Evolutionary conservation across 2,329 filamentous ascomycete species (phyloP), one percentile per base, ranked within the genome.

Genomic region (Lasiodiplodia citricola): DNA sequence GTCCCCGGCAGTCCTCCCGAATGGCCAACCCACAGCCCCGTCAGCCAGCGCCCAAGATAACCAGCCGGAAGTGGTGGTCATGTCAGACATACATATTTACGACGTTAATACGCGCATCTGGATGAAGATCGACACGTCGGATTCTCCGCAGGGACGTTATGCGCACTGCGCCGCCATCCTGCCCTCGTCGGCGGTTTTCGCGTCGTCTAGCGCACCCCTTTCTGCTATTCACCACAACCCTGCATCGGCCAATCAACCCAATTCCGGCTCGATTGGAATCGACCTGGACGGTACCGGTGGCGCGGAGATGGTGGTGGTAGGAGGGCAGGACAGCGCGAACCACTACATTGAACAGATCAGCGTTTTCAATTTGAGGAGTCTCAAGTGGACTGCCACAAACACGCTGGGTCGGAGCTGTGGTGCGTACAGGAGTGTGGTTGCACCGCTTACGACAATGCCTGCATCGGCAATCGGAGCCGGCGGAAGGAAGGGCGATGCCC

Each of bases 321-420:
- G 96, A 70, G 96, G 96, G 0, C 96, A 99, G 80, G 96, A 99
- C 76, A 96, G 92, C 66, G 91, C 91, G n/a, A 99, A 99, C 79
- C 94, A 97, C 79, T 99, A 99, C 77, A 99, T 99, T 73, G 95
- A 99, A 80, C 94, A 99, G 80, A 96, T 99, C 72, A 98, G 94
- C 77, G 93, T 99, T 2, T 99, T 99, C 84, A 99, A 99, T 75
- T 84, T 99, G 31, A 89, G 96, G 60, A 97, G 93, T 78, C 83
- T 98, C 70, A 97, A 96, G 81, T 99, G 96, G 96, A 97, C 93
- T 1, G 93, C 92, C 21, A 97, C 94, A 1, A 92, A 93, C 71
- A 86, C 90, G 1, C 85, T 98, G 56, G 94, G 94, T 63, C 93
- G 95, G 80, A 97, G 93, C 75, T 99, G 96, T 77, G 96, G 96